A percentile compares a stretch with the other conserved stretches of the same genome.
Conservation (phyloP, 805 yeast species). For the Yamadazyma philogaea region DNA sequence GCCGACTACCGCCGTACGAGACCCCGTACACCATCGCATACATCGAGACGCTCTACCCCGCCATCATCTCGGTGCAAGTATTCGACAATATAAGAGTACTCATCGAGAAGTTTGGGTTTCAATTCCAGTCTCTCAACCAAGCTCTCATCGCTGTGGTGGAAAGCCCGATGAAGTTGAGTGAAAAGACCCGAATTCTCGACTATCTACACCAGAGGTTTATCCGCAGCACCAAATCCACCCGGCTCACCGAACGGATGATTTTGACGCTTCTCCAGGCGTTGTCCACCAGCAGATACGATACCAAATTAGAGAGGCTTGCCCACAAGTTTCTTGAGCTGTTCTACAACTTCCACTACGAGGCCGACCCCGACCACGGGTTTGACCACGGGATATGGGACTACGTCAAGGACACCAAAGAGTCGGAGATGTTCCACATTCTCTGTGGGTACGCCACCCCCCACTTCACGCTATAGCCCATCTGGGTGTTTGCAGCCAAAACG, state of each 20-base stretch:
- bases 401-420: conserved; percentile 1
- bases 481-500: neutral
- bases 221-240: neutral
- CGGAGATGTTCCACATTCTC: conserved; percentile 8
- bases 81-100: neutral
- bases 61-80: neutral
- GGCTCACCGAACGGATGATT: neutral
- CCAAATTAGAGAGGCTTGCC: conserved; percentile 3
- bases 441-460: conserved; percentile 11
- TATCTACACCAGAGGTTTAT: neutral
- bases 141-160: neutral
- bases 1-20: neutral
- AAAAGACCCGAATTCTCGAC: conserved; percentile 4
- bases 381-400: conserved; percentile 6
- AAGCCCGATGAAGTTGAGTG: neutral
- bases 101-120: conserved; percentile 2
- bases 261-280: conserved; percentile 3
- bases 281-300: neutral
- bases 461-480: conserved; percentile 2
- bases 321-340: conserved; percentile 6
- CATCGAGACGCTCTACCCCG: conserved; percentile 4
- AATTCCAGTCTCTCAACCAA: neutral
- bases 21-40: neutral
- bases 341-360: neutral
- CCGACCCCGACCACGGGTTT: neutral